Evolutionary conservation across 202 grass and related monocot species (phyloP).

Genomic region (Panicum virgatum): DNA sequence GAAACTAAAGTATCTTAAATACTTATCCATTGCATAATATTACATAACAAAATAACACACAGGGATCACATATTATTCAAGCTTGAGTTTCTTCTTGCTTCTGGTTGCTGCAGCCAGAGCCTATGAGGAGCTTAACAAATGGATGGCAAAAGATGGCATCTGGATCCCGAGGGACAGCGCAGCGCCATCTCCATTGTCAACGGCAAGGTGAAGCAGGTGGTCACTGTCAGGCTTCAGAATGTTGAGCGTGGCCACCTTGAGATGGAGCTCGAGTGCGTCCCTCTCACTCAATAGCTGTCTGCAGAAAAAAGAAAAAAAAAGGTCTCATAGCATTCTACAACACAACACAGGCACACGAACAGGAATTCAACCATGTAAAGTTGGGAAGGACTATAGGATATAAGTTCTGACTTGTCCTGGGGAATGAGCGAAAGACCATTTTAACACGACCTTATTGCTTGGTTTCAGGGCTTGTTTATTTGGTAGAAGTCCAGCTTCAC

Average conservation of each 20-base stretch:
- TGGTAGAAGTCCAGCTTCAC: neutral
- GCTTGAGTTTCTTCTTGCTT: no score
- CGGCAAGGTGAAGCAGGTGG: slow-evolving; percentile 77
- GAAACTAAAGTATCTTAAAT: no score
- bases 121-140: slow-evolving; percentile 78
- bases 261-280: slow-evolving; percentile 95
- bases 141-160: slow-evolving; percentile 62
- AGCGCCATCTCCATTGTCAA: slow-evolving; percentile 53
- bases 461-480: neutral
- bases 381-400: slow-evolving; percentile 14
- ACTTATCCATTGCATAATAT: no score
- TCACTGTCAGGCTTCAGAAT: slow-evolving; percentile 78
- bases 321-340: neutral
- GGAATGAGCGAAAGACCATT: slow-evolving; percentile 6
- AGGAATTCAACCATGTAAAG: slow-evolving; percentile 34
- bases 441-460: neutral
- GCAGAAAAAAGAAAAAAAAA: no score
- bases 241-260: slow-evolving; percentile 83
- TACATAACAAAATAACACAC: no score
- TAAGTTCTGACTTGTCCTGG: neutral
- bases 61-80: no score
- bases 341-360: neutral
- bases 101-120: slow-evolving; percentile 77
- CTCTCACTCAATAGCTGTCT: slow-evolving; percentile 66
- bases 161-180: slow-evolving; percentile 66